A percentile compares a stretch with the other conserved stretches of the same genome.
These are phyloP conservation scores for Mediolabrus comicus DNA, from an alignment of 108 stramenopile genomes.

Conservation along the genomic window DNA sequence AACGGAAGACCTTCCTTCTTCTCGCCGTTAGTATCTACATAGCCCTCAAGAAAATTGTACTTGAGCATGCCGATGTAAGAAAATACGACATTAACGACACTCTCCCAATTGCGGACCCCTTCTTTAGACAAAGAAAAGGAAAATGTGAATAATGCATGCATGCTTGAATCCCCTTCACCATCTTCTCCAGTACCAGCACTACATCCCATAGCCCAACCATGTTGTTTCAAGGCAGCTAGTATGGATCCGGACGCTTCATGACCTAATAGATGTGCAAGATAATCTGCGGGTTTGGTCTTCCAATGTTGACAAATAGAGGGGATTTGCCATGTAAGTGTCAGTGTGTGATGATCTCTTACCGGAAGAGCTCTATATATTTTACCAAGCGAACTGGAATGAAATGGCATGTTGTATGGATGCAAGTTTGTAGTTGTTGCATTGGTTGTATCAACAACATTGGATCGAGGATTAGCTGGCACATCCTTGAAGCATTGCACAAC, in stretches of 20 bases:
- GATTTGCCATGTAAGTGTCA: conserved; percentile 79
- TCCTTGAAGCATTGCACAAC: conserved; percentile 63
- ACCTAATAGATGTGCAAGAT: conserved; percentile 80
- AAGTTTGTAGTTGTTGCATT: conserved; percentile 12
- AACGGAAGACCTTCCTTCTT: conserved; percentile 51
- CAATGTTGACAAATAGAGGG: conserved; percentile 61
- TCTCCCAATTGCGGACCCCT: conserved; percentile 69
- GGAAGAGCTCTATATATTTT: conserved; percentile 75
- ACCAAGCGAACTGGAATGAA: conserved; percentile 47
- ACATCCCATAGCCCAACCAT: conserved; percentile 69
- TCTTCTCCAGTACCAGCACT: conserved; percentile 78
- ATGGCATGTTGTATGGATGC: conserved; percentile 50
- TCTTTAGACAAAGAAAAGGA: conserved; percentile 62
- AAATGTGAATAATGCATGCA: conserved; percentile 74
- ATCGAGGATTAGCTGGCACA: conserved; percentile 59
- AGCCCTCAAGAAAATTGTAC: conserved; percentile 42
- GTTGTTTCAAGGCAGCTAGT: conserved; percentile 58
- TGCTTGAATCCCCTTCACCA: conserved; percentile 69
- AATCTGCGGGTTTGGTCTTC: conserved; percentile 75
- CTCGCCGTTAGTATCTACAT: conserved; percentile 15
- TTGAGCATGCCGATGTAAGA: conserved; percentile 80
- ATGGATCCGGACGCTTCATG: conserved; percentile 84
- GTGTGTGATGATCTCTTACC: conserved; percentile 63
- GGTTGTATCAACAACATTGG: neutral
- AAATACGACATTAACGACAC: conserved; percentile 63